A percentile compares a stretch with the other conserved stretches of the same genome.
Conservation (phyloP, 176 grass and related monocot genomes). For the Ensete glaucum region DNA sequence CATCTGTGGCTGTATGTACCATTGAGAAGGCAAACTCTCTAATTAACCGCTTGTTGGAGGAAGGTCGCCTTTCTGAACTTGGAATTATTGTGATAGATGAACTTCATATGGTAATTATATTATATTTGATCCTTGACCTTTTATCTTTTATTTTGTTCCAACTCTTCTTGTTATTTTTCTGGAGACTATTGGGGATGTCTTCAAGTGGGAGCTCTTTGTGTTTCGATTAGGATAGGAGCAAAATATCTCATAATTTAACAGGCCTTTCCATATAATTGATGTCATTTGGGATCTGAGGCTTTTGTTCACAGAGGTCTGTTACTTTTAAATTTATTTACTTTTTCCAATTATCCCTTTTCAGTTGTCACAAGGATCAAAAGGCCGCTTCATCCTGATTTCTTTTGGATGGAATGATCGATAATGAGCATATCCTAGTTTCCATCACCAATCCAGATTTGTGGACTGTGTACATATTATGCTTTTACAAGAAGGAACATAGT, state of each 20-base stretch:
- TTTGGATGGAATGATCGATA: not conserved
- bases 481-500: too few relatives aligned
- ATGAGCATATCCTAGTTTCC: not conserved
- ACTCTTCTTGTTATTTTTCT: not conserved
- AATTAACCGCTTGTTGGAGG: constrained; percentile 82
- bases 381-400: not conserved
- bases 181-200: not conserved
- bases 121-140: constrained; percentile 15
- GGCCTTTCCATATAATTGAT: too few relatives aligned
- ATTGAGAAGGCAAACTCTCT: constrained; percentile 98
- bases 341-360: too few relatives aligned
- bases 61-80: constrained; percentile 90
- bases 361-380: not conserved
- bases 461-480: too few relatives aligned
- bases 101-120: constrained; percentile 85
- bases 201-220: too few relatives aligned
- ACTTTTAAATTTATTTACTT: too few relatives aligned
- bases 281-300: too few relatives aligned
- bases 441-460: not conserved
- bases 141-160: not conserved
- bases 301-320: too few relatives aligned
- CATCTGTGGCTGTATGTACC: constrained; percentile 94
- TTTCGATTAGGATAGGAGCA: not conserved
- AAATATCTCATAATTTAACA: not conserved
- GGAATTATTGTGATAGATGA: constrained; percentile 98